Percentiles rank a stretch among this genome's conserved stretches.
These are phyloP conservation scores for Bertia moriformis DNA, from an alignment of 2,329 filamentous ascomycete genomes.

Conservation along the genomic window DNA sequence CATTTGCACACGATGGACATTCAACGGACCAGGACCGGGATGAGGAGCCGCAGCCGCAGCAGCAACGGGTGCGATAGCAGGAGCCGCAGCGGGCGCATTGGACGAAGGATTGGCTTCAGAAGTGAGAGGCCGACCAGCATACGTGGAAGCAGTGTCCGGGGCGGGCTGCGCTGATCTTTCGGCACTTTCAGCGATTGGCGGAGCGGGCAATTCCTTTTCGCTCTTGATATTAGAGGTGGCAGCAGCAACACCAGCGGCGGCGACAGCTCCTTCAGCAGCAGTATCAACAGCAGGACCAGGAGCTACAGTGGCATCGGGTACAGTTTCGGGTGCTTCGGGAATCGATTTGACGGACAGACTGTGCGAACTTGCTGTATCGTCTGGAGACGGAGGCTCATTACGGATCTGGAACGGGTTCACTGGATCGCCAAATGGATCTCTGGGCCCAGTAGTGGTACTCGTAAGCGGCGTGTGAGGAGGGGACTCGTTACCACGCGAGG, in stretches of 20 bases:
- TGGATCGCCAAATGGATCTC: not conserved
- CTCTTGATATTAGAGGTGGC: too few relatives aligned
- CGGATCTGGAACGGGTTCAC: not conserved
- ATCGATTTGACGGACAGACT: not conserved
- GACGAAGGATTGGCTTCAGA: too few relatives aligned
- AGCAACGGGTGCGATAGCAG: constrained; percentile 6
- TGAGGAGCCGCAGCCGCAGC: constrained; percentile 12
- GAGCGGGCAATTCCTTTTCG: not conserved
- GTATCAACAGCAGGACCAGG: constrained; percentile 1
- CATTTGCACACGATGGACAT: constrained; percentile 51
- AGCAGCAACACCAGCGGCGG: not conserved
- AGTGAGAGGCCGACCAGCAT: too few relatives aligned
- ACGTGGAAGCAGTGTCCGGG: too few relatives aligned
- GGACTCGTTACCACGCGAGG: not conserved
- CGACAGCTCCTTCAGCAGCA: not conserved
- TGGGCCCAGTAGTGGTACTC: not conserved
- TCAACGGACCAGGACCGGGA: constrained; percentile 3
- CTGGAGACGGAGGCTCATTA: constrained; percentile 4
- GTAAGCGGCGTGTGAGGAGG: not conserved
- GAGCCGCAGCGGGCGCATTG: not conserved
- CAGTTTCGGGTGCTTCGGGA: not conserved
- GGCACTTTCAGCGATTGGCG: not conserved
- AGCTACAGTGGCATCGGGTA: constrained; percentile 3
- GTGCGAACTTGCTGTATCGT: constrained; percentile 2
- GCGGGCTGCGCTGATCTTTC: not conserved